phyloP scores from a whole-genome alignment of 345 rosid genomes.

The Turnera subulata region DNA sequence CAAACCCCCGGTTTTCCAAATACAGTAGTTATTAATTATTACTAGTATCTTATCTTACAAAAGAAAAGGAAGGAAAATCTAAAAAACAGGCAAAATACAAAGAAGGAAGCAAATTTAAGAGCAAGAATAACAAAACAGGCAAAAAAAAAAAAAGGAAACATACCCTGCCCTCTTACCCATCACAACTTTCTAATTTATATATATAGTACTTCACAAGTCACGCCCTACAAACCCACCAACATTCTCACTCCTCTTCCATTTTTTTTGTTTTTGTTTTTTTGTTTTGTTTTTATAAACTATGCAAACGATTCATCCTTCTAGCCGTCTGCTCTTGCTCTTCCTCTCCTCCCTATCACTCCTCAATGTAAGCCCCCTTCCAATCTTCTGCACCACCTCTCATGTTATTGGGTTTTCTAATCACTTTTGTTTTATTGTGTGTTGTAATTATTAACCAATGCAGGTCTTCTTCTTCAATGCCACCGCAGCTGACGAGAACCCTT shows the following conservation, averaged over 20 bases:
- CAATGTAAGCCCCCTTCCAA: constrained; percentile 4
- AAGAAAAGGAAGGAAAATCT: too few relatives aligned
- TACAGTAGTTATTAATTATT: too few relatives aligned
- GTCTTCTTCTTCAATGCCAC: not conserved
- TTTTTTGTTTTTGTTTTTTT: too few relatives aligned
- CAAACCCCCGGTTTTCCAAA: too few relatives aligned
- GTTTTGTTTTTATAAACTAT: constrained; percentile 5
- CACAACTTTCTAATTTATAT: constrained; percentile 11
- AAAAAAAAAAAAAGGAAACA: too few relatives aligned
- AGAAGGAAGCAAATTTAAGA: too few relatives aligned
- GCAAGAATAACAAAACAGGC: too few relatives aligned
- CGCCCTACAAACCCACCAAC: constrained; percentile 15
- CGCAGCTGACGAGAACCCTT: constrained; percentile 43
- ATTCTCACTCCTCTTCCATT: not conserved
- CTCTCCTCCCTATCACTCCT: constrained; percentile 5
- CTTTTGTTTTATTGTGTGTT: not conserved
- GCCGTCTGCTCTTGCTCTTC: not conserved
- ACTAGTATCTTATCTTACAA: too few relatives aligned
- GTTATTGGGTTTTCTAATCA: not conserved
- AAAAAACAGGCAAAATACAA: too few relatives aligned
- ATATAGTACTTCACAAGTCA: not conserved
- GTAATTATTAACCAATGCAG: constrained; percentile 18
- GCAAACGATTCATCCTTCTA: constrained; percentile 1
- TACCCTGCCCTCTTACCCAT: too few relatives aligned
- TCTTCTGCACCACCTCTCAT: not conserved